Percentiles rank a stretch among this genome's conserved stretches.
Conservation (phyloP, 495 filamentous ascomycete species). For the Talaromyces stipitatus region DNA sequence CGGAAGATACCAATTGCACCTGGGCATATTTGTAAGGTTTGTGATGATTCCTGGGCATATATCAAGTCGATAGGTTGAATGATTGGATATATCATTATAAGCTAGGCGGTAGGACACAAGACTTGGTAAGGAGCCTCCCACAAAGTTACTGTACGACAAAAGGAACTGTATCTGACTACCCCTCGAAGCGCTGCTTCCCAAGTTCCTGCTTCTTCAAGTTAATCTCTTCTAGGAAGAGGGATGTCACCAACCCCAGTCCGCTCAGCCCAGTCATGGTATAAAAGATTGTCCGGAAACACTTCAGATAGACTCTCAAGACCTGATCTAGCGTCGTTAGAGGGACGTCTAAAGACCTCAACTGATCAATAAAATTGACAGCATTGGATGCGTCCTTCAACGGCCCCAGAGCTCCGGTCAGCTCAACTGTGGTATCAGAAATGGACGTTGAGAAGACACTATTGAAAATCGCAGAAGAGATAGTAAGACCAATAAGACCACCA, state of each 20-base stretch:
- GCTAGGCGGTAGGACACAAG: neutral
- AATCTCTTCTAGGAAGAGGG: neutral
- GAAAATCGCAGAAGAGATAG: conserved; percentile 10
- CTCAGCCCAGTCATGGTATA: neutral
- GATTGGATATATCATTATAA: too few species aligned
- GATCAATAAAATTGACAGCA: neutral
- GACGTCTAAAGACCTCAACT: neutral
- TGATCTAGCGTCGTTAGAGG: neutral
- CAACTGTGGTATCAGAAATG: neutral
- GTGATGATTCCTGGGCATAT: too few species aligned
- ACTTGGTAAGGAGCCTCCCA: too few species aligned
- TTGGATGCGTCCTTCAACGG: neutral
- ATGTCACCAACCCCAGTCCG: neutral
- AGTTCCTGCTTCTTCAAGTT: neutral
- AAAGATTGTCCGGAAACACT: neutral
- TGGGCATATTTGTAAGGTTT: too few species aligned
- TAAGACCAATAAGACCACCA: conserved; percentile 29
- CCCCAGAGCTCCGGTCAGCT: neutral
- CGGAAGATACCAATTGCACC: too few species aligned
- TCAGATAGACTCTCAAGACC: neutral
- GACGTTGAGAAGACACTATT: neutral
- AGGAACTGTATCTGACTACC: too few species aligned
- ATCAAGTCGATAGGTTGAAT: too few species aligned
- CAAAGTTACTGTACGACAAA: too few species aligned
- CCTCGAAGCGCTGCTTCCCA: neutral